These are phyloP conservation scores for Citrus sinensis DNA, from an alignment of 345 rosid species.

Conservation along the genomic window DVS_A1.0 CM039164.1:21908501-21909000, in stretches of 20 bases:
- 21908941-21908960: not conserved
- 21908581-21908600: constrained; percentile 29
- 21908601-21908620: constrained; percentile 9
- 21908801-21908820: constrained; percentile 23
- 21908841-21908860: constrained; percentile 32
- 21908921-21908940: constrained; percentile 21
- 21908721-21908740: not conserved
- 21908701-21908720: not conserved
- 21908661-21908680: constrained; percentile 32
- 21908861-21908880: constrained; percentile 27
- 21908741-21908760: not conserved
- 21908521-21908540: constrained; percentile 9
- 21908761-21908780: not conserved
- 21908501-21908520: constrained; percentile 20
- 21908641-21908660: not conserved
- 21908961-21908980: constrained; percentile 5
- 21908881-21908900: constrained; percentile 31
- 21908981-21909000: too few relatives aligned
- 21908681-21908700: constrained; percentile 16
- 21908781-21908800: not conserved
- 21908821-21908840: constrained; percentile 11
- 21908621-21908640: constrained; percentile 12
- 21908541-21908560: constrained; percentile 33
- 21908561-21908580: constrained; percentile 4
- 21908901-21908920: constrained; percentile 14